phyloP scores from a whole-genome alignment of 139 green algal genomes.

The Nannochloris sp. region DNA sequence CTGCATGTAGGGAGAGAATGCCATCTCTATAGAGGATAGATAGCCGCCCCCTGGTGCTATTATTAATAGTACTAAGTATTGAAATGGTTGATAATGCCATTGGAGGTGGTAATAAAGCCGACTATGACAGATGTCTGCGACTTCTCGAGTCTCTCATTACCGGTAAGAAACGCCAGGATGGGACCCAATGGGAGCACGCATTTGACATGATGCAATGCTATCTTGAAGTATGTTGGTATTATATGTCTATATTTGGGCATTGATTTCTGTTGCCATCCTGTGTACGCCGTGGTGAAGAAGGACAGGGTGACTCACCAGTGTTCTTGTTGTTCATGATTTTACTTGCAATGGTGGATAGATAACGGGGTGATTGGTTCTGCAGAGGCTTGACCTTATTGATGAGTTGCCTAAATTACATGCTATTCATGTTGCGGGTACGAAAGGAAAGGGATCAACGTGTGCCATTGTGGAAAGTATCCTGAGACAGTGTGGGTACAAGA shows the following conservation, averaged over 20 bases:
- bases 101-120: constrained; percentile 6
- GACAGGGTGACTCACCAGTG: too few relatives aligned
- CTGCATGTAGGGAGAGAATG: too few relatives aligned
- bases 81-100: background rate
- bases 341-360: too few relatives aligned
- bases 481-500: constrained; percentile 60
- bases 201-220: constrained; percentile 66
- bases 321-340: too few relatives aligned
- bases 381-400: constrained; percentile 54
- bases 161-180: constrained; percentile 39
- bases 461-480: constrained; percentile 79
- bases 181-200: constrained; percentile 49
- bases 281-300: too few relatives aligned
- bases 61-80: background rate
- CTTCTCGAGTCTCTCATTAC: constrained; percentile 55
- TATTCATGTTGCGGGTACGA: constrained; percentile 85
- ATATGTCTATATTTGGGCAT: background rate
- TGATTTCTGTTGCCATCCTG: too few relatives aligned
- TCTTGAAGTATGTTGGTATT: constrained; percentile 44
- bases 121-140: constrained; percentile 38
- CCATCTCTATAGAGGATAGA: too few relatives aligned
- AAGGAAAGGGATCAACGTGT: constrained; percentile 89
- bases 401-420: constrained; percentile 54
- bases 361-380: background rate
- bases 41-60: background rate